Conservation (phyloP, 164 flowering plant species). For the Vitis riparia region DNA sequence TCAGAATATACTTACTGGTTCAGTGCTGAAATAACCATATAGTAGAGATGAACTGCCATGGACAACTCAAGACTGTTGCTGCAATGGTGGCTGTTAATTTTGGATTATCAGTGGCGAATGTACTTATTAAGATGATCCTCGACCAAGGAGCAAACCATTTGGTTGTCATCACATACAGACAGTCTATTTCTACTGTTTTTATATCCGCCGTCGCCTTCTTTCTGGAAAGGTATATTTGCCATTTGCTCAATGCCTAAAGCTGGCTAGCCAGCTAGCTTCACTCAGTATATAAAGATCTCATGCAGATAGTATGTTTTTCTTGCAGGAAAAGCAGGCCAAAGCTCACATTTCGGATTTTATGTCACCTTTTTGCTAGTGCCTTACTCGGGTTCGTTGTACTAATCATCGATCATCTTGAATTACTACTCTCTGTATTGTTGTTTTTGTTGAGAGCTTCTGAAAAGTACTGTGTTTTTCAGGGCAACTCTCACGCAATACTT, state of each 20-base stretch:
- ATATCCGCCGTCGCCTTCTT: constrained; percentile 59
- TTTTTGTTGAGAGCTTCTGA: neutral
- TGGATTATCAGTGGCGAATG: constrained; percentile 44
- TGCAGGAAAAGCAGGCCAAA: constrained; percentile 62
- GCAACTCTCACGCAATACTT: constrained; percentile 49
- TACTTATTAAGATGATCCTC: constrained; percentile 50
- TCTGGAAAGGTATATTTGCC: constrained; percentile 45
- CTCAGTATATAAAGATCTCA: too few relatives aligned
- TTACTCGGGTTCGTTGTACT: constrained; percentile 52
- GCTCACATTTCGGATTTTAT: constrained; percentile 40
- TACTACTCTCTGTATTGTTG: neutral
- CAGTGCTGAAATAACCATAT: too few relatives aligned
- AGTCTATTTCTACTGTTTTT: constrained; percentile 33
- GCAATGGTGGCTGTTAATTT: constrained; percentile 49
- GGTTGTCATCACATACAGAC: constrained; percentile 48
- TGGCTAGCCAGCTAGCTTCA: too few relatives aligned
- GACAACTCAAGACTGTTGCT: constrained; percentile 3
- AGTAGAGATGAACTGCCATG: neutral
- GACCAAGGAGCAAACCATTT: constrained; percentile 43
- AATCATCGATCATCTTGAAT: neutral
- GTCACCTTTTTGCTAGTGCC: constrained; percentile 54
- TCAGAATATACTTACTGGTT: too few relatives aligned
- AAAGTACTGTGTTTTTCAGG: constrained; percentile 29
- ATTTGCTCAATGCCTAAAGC: too few relatives aligned
- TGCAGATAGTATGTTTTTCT: constrained; percentile 2